These are phyloP conservation scores for Filobasidium floriforme DNA, from an alignment of 768 basidiomycete genomes.

Conservation along the genomic window DNA sequence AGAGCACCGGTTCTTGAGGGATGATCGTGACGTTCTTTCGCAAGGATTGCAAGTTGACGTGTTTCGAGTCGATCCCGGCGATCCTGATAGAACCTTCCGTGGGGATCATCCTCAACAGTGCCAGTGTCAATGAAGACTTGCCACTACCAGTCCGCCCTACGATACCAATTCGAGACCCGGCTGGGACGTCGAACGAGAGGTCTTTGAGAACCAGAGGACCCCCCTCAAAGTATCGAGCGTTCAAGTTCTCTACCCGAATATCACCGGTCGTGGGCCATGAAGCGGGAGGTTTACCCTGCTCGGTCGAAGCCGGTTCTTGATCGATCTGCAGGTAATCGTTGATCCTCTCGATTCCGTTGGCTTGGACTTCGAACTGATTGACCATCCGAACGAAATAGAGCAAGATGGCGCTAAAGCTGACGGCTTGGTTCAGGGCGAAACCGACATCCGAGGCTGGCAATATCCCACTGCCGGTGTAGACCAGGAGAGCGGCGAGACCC, in stretches of 20 bases:
- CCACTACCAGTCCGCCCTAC: constrained; percentile 60
- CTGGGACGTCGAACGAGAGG: constrained; percentile 54
- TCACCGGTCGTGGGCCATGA: constrained; percentile 59
- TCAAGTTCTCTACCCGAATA: constrained; percentile 53
- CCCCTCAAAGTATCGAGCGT: constrained; percentile 54
- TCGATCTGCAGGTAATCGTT: constrained; percentile 56
- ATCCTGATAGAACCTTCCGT: constrained; percentile 55
- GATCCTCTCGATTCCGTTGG: constrained; percentile 49
- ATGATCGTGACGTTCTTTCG: constrained; percentile 59
- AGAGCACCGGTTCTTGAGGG: constrained; percentile 55
- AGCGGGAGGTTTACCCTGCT: constrained; percentile 53
- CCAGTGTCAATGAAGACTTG: constrained; percentile 49
- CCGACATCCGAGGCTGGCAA: constrained; percentile 41
- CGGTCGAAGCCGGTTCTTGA: constrained; percentile 50
- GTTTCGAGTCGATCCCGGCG: constrained; percentile 52
- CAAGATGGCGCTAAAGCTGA: constrained; percentile 40
- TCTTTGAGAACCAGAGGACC: constrained; percentile 59
- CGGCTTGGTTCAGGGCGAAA: constrained; percentile 43
- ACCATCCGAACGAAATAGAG: constrained; percentile 40
- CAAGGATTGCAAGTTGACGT: constrained; percentile 55
- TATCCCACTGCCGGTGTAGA: constrained; percentile 45
- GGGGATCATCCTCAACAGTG: constrained; percentile 55
- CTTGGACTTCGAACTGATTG: constrained; percentile 44
- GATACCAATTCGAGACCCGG: constrained; percentile 58
- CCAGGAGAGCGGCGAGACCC: constrained; percentile 54